Base-by-base conservation (phyloP, 306 rosid species). In the Argentina anserina region DNA sequence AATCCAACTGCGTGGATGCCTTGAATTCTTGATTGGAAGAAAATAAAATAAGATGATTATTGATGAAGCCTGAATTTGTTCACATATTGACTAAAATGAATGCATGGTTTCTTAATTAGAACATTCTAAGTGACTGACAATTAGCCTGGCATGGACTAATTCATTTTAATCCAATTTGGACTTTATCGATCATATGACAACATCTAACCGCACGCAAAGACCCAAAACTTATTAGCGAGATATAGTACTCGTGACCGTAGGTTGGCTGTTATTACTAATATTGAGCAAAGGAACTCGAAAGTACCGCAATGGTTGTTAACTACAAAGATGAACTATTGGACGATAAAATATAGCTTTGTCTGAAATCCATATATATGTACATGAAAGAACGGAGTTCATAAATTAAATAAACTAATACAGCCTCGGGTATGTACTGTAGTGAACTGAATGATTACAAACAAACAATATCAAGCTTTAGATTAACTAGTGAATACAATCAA, bases 331-430 rank as follows among this genome's bases (percentile, higher is more conserved):
- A 53, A 53, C 20, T 21, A 2, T 20, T 49, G 56, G 17, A 29
- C 28, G 26, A 46, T 59, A 67, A 66, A 28, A 46, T 31, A 60
- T 34, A 59, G 65, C 75, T n/a, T 28, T 49, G 53, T 28, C 45
- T 37, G 4, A 77, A 70, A 67, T 39, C 65, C 72, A 11, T 23
- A 25, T 25, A 7, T 62, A 41, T 20, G 20, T 20, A 12, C 6
- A 61, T 33, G 1, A 61, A 49, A 20, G 49, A 47, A 28, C 41
- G 28, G 62, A 25, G 29, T 33, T 3, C 3, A 21, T 25, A 29
- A 49, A 52, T 62, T 29, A 76, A 62, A 74, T 52, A 25, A 62
- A 69, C 37, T 25, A 12, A 45, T 73, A 47, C 36, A 43, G 34
- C 70, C 69, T n/a, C 36, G 2, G 31, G 67, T 58, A 55, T 25